Evolutionary conservation across 208 protist genomes (phyloP), one percentile per base, ranked within the genome.

Genomic region (Trypanosoma cruzi): DNA sequence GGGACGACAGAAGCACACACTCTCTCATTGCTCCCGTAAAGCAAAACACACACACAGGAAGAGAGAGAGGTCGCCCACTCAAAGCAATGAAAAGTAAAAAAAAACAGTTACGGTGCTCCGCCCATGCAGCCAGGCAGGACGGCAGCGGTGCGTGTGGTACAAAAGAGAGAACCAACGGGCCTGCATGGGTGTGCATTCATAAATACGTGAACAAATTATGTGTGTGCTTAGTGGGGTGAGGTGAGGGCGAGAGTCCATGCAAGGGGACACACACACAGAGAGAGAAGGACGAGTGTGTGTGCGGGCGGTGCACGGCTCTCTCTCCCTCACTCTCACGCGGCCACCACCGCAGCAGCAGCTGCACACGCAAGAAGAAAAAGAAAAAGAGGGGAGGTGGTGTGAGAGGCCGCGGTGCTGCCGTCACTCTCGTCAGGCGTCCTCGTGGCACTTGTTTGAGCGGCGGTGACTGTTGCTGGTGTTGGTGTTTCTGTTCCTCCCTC

Each of bases 1-100:
- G n/a, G n/a, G n/a, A n/a, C n/a, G n/a, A 68, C 60, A 10, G n/a
- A 24, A 55, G n/a, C 22, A n/a, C 50, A 61, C 16, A 61, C 31
- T 28, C 50, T 10, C 28, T n/a, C n/a, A n/a, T n/a, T n/a, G n/a
- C n/a, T n/a, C n/a, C n/a, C n/a, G n/a, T n/a, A n/a, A n/a, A n/a
- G n/a, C n/a, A n/a, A n/a, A n/a, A n/a, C n/a, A n/a, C n/a, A n/a
- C n/a, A n/a, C n/a, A n/a, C n/a, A n/a, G n/a, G n/a, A n/a, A n/a
- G n/a, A n/a, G n/a, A n/a, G n/a, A n/a, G n/a, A n/a, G n/a, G n/a
- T n/a, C n/a, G n/a, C n/a, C n/a, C n/a, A n/a, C n/a, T n/a, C n/a
- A n/a, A n/a, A n/a, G n/a, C n/a, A n/a, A n/a, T n/a, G n/a, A n/a
- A n/a, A n/a, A n/a, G n/a, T n/a, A 70, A 40, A 59, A 61, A 32